Base-by-base conservation (phyloP, 768 basidiomycete species). In the Tricholoma terreum region DNA sequence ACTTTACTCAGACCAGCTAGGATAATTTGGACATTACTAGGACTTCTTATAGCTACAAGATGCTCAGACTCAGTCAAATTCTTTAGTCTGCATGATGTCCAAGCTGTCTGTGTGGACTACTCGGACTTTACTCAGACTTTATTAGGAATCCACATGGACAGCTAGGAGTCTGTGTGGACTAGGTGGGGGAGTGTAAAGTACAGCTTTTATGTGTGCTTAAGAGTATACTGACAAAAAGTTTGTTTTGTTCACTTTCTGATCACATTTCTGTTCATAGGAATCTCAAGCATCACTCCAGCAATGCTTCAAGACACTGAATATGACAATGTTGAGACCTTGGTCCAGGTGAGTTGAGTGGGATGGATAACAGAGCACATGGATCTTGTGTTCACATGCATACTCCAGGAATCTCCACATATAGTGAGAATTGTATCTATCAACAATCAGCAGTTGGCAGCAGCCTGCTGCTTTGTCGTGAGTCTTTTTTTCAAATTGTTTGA, bases 361-460 rank as follows among this genome's bases (percentile, higher is more conserved):
- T 12, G 75, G 79, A 65, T 80, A 80, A 55, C 73, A 77, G 0
- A 80, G 58, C 3, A 81, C 61, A 17, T 69, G 56, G n/a, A 82
- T 80, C 1, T 70, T 64, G 56, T 78, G 55, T 0, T 61, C 48
- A 1, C 61, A 52, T 0, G 76, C 74, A 64, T 75, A 75, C 8
- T 68, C 53, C 12, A 83, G 71, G 55, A 81, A 77, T 3, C 53
- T 64, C 2, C 55, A 50, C 3, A 69, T 73, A 54, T 71, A 75
- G 54, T 82, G 80, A 0, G 76, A 80, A 50, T 65, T 72, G 54
- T 82, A 80, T 0, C 81, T 75, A 68, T 82, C 76, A 14, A 82
- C 69, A 9, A 76, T 59, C 7, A 82, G 75, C 6, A 82, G 74
- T 0, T 79, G 58, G 10, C 60, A 48, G 6, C 58, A 45, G 4